Conservation (phyloP, 441 rosid genomes). For the Aleurites moluccanus region DNA sequence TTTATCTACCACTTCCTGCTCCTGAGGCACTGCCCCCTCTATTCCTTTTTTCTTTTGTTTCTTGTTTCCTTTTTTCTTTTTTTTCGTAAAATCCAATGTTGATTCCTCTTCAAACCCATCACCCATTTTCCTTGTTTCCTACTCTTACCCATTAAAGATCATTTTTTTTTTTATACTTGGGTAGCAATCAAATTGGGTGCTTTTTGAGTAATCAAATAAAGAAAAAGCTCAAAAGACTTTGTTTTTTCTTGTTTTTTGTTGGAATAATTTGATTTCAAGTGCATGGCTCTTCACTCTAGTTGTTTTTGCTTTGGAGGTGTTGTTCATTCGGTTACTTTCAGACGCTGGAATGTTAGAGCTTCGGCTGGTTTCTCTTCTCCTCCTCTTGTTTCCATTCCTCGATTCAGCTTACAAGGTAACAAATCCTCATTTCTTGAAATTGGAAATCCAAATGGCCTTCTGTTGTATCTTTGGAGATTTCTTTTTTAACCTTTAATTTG, state of each 20-base stretch:
- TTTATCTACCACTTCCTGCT: background rate
- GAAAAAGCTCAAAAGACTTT: background rate
- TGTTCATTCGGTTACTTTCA: conserved; percentile 22
- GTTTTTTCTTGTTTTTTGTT: too few species aligned
- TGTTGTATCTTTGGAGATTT: too few species aligned
- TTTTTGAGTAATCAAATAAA: background rate
- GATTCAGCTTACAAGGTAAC: conserved; percentile 44
- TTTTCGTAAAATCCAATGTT: background rate
- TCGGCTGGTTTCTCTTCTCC: conserved; percentile 23
- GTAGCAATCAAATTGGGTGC: background rate
- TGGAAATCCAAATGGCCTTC: background rate
- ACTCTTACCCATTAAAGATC: background rate
- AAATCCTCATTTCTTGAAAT: conserved; percentile 2
- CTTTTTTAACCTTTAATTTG: background rate
- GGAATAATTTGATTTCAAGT: background rate
- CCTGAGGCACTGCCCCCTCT: background rate
- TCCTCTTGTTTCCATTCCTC: conserved; percentile 25
- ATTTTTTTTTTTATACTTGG: background rate
- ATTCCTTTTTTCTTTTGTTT: background rate
- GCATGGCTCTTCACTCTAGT: conserved; percentile 31
- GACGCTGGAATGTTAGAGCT: conserved; percentile 27
- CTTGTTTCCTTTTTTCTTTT: background rate
- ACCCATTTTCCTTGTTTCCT: background rate
- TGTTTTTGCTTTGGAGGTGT: conserved; percentile 25
- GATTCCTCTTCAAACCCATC: background rate